Conservation (phyloP, 306 rosid species). For the Begonia loranthoides region DNA sequence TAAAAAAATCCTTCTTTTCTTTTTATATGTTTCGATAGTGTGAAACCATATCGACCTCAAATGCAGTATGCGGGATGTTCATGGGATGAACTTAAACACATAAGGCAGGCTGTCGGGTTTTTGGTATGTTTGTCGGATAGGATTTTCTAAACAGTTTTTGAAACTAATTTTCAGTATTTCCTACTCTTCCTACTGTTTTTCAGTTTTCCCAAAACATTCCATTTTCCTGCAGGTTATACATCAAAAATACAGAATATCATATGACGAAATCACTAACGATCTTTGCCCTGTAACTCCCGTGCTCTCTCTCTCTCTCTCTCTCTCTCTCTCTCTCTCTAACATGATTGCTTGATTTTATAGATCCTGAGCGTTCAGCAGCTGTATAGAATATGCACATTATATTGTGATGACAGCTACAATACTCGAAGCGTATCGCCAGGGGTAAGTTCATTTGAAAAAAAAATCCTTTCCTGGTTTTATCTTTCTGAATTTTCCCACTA, state of each 20-base stretch:
- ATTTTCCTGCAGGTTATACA: background rate
- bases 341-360: background rate
- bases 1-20: background rate
- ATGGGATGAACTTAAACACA: conserved; percentile 99
- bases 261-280: conserved; percentile 4
- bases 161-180: too few relatives aligned
- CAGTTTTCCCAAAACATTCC: background rate
- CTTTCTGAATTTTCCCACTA: conserved; percentile 4
- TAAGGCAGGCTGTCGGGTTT: conserved; percentile 97
- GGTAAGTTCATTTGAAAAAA: conserved; percentile 29
- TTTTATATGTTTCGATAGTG: background rate
- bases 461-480: conserved; percentile 1
- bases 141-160: too few relatives aligned
- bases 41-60: background rate
- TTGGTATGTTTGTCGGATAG: conserved; percentile 38
- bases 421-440: conserved; percentile 3
- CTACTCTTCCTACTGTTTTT: too few relatives aligned
- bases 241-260: background rate
- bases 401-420: background rate
- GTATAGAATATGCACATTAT: background rate
- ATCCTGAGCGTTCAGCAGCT: background rate
- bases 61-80: conserved; percentile 93
- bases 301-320: background rate
- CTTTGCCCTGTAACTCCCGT: background rate
- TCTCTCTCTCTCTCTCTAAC: background rate